Evolutionary conservation across 2,329 filamentous ascomycete species (phyloP).

Genomic region (Xylariomycetidae sp.): DNA sequence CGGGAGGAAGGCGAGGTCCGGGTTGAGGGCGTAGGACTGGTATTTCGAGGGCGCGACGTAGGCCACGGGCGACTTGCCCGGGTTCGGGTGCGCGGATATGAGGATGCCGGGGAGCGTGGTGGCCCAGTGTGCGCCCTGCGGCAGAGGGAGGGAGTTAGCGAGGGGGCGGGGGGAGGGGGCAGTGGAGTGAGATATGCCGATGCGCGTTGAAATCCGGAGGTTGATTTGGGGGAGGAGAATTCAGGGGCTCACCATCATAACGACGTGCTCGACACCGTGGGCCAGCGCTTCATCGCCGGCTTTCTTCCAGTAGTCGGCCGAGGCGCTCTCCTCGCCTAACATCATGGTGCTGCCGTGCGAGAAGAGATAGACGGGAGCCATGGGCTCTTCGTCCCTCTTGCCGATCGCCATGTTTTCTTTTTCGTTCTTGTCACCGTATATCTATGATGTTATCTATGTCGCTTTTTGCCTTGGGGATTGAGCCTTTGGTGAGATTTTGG

Average conservation of each 20-base stretch:
- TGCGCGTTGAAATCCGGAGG: not conserved
- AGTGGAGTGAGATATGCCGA: not conserved
- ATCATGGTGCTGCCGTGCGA: conserved; percentile 71
- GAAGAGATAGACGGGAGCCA: conserved; percentile 61
- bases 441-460: too few relatives aligned
- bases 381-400: conserved; percentile 7
- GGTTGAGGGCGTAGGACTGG: conserved; percentile 53
- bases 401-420: conserved; percentile 11
- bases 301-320: conserved; percentile 61
- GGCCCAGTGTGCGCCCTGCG: conserved; percentile 63
- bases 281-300: conserved; percentile 59
- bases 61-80: conserved; percentile 58
- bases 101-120: conserved; percentile 51
- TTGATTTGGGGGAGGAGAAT: not conserved
- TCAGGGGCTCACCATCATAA: conserved; percentile 60
- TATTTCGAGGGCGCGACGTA: conserved; percentile 65
- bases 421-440: too few relatives aligned
- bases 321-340: conserved; percentile 59
- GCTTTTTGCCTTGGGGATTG: too few relatives aligned
- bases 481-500: too few relatives aligned
- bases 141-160: not conserved
- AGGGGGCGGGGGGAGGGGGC: not conserved
- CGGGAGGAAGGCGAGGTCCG: conserved; percentile 50
- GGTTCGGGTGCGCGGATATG: conserved; percentile 56
- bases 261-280: conserved; percentile 54